Percentiles rank a stretch among this genome's conserved stretches.
These are phyloP conservation scores for Hymenoscyphus scutula DNA, from an alignment of 2,329 filamentous ascomycete species.

Conservation along the genomic window DNA sequence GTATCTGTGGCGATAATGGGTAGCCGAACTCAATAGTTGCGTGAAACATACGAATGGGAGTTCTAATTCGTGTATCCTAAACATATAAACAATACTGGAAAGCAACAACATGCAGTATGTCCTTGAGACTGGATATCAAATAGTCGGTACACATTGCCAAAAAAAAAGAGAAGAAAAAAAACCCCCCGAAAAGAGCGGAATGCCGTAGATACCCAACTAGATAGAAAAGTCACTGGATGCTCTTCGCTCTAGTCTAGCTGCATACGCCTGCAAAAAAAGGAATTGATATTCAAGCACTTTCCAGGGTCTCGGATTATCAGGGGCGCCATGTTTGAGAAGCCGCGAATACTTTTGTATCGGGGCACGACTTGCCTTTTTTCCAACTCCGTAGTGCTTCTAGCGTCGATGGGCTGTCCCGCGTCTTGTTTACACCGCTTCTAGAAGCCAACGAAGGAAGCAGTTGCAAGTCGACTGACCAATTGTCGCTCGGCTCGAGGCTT, in stretches of 20 bases:
- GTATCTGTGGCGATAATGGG: slow-evolving; percentile 2
- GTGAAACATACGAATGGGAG: slow-evolving; percentile 5
- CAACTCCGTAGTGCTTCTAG: too few species aligned
- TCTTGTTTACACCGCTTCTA: too few species aligned
- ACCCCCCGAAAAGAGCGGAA: neutral
- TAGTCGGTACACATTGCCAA: neutral
- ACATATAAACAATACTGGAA: too few species aligned
- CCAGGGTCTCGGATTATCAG: neutral
- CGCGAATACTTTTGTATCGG: neutral
- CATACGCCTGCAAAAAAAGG: neutral
- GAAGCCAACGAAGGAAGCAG: neutral
- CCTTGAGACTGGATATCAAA: too few species aligned
- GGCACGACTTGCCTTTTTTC: too few species aligned
- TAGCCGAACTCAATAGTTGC: neutral
- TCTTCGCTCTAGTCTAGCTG: neutral
- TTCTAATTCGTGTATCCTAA: too few species aligned
- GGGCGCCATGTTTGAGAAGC: neutral
- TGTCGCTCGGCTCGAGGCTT: neutral
- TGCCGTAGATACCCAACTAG: neutral
- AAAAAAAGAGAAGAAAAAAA: too few species aligned
- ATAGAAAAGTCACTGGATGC: neutral
- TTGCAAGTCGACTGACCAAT: neutral
- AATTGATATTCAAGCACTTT: neutral
- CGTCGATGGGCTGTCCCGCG: too few species aligned
- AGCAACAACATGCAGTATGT: too few species aligned